phyloP scores from a whole-genome alignment of 2,329 filamentous ascomycete species.

The Colletotrichum tamarilloi region DNA sequence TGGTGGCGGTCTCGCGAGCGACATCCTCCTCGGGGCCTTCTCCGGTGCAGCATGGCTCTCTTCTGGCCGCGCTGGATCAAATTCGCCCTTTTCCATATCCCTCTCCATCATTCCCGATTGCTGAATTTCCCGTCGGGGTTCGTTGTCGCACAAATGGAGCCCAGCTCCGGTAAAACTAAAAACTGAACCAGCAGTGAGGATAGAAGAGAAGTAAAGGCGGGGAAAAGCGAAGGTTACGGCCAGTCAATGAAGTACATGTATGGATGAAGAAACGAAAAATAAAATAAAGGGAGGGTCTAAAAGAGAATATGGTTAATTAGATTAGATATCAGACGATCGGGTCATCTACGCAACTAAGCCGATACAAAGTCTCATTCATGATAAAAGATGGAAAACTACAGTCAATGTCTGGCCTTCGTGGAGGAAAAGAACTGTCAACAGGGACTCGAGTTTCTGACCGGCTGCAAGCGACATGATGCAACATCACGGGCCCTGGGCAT shows the following conservation, averaged over 20 bases:
- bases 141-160: slow-evolving; percentile 1
- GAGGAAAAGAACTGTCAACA: slow-evolving; percentile 2
- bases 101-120: slow-evolving; percentile 18
- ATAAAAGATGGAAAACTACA: slow-evolving; percentile 7
- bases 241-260: slow-evolving; percentile 10
- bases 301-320: slow-evolving; percentile 7
- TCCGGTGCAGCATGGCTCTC: slow-evolving; percentile 13
- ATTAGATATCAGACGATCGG: slow-evolving; percentile 19
- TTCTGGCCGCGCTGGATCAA: background rate
- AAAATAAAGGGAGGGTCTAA: background rate
- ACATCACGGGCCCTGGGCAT: slow-evolving; percentile 14
- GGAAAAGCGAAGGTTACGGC: background rate
- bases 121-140: background rate
- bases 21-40: slow-evolving; percentile 7
- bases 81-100: slow-evolving; percentile 19
- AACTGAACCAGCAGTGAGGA: slow-evolving; percentile 26
- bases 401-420: background rate
- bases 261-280: background rate
- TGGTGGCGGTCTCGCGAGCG: slow-evolving; percentile 15
- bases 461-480: slow-evolving; percentile 7
- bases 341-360: background rate
- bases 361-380: background rate
- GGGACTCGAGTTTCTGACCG: background rate
- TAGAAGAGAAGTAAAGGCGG: background rate
- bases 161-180: slow-evolving; percentile 13